Evolutionary conservation across 83 land plant species (phyloP).

Genomic region (Diphasiastrum complanatum): DNA sequence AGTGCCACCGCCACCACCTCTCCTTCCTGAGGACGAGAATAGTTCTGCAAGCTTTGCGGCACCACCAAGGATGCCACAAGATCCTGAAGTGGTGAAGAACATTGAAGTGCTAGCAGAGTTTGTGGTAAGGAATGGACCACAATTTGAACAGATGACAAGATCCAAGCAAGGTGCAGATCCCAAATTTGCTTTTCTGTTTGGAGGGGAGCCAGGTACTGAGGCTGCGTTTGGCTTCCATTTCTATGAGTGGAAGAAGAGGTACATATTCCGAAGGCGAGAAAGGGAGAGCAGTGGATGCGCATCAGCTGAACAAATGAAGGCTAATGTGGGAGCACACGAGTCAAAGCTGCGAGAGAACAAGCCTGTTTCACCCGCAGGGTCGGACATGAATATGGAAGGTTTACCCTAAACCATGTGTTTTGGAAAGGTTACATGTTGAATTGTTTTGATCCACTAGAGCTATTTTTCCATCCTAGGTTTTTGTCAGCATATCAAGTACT

Average conservation of each 20-base stretch:
- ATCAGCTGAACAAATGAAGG: neutral
- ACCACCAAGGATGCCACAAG: constrained; percentile 40
- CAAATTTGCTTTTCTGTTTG: constrained; percentile 56
- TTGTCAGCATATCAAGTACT: too few relatives aligned
- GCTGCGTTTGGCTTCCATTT: constrained; percentile 46
- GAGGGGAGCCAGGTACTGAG: constrained; percentile 55
- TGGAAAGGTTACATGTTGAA: too few relatives aligned
- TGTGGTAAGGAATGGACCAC: constrained; percentile 40
- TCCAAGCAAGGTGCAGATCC: constrained; percentile 38
- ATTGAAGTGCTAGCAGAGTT: constrained; percentile 47
- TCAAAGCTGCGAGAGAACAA: neutral
- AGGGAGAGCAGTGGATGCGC: constrained; percentile 2
- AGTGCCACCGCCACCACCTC: constrained; percentile 17
- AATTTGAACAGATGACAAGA: constrained; percentile 39
- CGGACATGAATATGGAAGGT: constrained; percentile 89
- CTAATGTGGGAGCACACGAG: neutral
- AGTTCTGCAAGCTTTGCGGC: neutral
- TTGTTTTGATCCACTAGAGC: too few relatives aligned
- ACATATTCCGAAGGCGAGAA: constrained; percentile 4
- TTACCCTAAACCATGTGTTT: too few relatives aligned
- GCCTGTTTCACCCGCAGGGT: constrained; percentile 29
- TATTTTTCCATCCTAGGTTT: too few relatives aligned
- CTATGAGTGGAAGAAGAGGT: constrained; percentile 56
- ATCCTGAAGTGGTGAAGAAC: constrained; percentile 39
- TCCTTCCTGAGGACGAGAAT: too few relatives aligned